Evolutionary conservation across 106 monocot species (phyloP).

Genomic region (Agapanthus africanus): DNA sequence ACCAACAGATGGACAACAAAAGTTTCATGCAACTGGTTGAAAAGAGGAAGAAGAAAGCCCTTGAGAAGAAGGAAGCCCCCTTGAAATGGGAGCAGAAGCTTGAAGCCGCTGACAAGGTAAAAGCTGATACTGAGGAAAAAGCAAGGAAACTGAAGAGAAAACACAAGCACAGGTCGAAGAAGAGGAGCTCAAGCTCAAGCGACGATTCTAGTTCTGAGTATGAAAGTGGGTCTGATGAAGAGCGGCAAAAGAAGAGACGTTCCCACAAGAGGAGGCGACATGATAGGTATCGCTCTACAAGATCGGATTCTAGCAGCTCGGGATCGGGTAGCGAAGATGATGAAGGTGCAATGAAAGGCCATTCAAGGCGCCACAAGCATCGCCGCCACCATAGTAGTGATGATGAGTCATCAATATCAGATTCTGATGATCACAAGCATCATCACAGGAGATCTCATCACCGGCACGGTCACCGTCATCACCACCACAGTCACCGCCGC

Average conservation of each 20-base stretch:
- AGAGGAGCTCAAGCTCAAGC: slow-evolving; percentile 22
- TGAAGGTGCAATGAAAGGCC: slow-evolving; percentile 19
- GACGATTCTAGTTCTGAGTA: slow-evolving; percentile 27
- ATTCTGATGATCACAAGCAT: slow-evolving; percentile 20
- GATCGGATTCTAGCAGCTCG: slow-evolving; percentile 26
- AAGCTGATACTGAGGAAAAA: slow-evolving; percentile 78
- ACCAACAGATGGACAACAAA: slow-evolving; percentile 44
- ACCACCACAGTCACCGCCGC: too few relatives aligned
- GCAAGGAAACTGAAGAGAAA: slow-evolving; percentile 37
- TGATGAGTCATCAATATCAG: slow-evolving; percentile 15
- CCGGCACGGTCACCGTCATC: neutral
- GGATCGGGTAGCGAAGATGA: slow-evolving; percentile 29
- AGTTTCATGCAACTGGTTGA: slow-evolving; percentile 83
- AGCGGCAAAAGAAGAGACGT: slow-evolving; percentile 28
- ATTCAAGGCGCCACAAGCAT: slow-evolving; percentile 28
- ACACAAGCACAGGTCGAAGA: slow-evolving; percentile 29
- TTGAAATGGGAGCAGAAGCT: slow-evolving; percentile 95
- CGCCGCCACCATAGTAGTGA: slow-evolving; percentile 14
- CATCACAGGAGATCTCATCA: neutral
- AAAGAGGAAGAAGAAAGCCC: slow-evolving; percentile 62
- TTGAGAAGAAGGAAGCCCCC: slow-evolving; percentile 81
- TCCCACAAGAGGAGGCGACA: slow-evolving; percentile 32
- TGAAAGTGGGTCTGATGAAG: slow-evolving; percentile 28
- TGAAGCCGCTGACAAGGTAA: slow-evolving; percentile 68
- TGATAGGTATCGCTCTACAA: slow-evolving; percentile 12